phyloP scores from a whole-genome alignment of 139 green algal genomes.

The Dunaliella primolecta region DNA sequence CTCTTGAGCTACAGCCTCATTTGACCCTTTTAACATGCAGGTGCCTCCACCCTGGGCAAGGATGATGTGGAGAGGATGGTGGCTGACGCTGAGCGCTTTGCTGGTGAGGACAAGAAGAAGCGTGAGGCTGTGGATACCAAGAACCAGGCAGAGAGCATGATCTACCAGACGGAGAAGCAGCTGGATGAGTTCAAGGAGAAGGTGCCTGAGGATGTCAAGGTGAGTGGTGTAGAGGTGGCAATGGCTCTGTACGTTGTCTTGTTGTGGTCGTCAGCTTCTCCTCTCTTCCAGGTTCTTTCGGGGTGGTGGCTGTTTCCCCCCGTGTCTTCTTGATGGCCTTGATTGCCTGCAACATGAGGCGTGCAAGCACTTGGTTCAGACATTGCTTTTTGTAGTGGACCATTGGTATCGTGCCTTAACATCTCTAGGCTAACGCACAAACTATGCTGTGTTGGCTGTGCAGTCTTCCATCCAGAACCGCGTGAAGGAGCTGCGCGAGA shows the following conservation, averaged over 20 bases:
- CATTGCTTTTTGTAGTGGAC: too few relatives aligned
- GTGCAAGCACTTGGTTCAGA: too few relatives aligned
- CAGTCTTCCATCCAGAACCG: slow-evolving; percentile 61
- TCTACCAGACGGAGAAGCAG: slow-evolving; percentile 98
- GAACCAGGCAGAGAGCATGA: slow-evolving; percentile 90
- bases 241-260: neutral
- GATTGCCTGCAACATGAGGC: too few relatives aligned
- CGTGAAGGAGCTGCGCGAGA: slow-evolving; percentile 65
- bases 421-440: too few relatives aligned
- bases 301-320: too few relatives aligned
- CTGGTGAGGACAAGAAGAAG: slow-evolving; percentile 87
- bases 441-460: neutral
- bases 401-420: too few relatives aligned
- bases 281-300: too few relatives aligned
- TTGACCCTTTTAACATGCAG: too few relatives aligned
- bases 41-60: slow-evolving; percentile 57
- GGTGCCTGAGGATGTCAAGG: slow-evolving; percentile 50
- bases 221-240: neutral
- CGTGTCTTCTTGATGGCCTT: too few relatives aligned
- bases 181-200: slow-evolving; percentile 97
- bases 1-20: too few relatives aligned
- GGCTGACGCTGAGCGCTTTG: slow-evolving; percentile 90
- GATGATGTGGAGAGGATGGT: slow-evolving; percentile 96
- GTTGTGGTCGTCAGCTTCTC: slow-evolving; percentile 3
- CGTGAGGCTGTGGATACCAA: slow-evolving; percentile 92